Percentiles rank a stretch among this genome's conserved stretches.
Conservation (phyloP, 1,284 basidiomycete genomes). For the Boletus smithii region DNA sequence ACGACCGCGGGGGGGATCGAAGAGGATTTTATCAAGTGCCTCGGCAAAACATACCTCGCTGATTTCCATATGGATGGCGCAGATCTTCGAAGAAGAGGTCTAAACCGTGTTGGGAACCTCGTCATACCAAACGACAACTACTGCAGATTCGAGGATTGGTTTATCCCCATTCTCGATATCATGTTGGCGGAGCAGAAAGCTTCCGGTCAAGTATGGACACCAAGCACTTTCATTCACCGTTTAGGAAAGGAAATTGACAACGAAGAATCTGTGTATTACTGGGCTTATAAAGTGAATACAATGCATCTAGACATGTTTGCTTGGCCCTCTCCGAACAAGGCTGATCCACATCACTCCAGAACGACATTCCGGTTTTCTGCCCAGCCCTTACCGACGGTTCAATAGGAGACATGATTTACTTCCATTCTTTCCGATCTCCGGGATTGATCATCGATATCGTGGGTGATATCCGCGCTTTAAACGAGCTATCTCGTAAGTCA, state of each 20-base stretch:
- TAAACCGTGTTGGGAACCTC: conserved; percentile 98
- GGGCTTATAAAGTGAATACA: conserved; percentile 91
- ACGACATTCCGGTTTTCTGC: conserved; percentile 98
- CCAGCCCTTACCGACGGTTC: conserved; percentile 98
- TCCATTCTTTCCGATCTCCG: conserved; percentile 92
- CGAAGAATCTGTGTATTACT: conserved; percentile 97
- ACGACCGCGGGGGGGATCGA: conserved; percentile 99
- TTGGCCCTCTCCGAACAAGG: conserved; percentile 9
- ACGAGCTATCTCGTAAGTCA: conserved; percentile 86
- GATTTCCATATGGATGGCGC: conserved; percentile 93
- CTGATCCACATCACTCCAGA: conserved; percentile 53
- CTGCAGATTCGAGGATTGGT: conserved; percentile 99
- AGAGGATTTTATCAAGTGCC: conserved; percentile 98
- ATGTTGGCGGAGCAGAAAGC: conserved; percentile 89
- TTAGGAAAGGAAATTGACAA: conserved; percentile 96
- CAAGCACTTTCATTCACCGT: conserved; percentile 89
- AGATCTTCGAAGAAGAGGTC: conserved; percentile 79
- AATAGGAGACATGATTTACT: conserved; percentile 98
- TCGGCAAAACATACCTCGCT: conserved; percentile 93
- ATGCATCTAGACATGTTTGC: conserved; percentile 16
- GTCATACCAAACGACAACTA: conserved; percentile 99
- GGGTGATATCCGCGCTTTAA: conserved; percentile 87
- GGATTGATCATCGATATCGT: conserved; percentile 93
- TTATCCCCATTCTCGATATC: conserved; percentile 87
- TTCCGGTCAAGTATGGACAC: conserved; percentile 81